A percentile compares a stretch with the other conserved stretches of the same genome.
phyloP scores from a whole-genome alignment of 2,329 filamentous ascomycete genomes.

The Raffaelea arxii region DNA sequence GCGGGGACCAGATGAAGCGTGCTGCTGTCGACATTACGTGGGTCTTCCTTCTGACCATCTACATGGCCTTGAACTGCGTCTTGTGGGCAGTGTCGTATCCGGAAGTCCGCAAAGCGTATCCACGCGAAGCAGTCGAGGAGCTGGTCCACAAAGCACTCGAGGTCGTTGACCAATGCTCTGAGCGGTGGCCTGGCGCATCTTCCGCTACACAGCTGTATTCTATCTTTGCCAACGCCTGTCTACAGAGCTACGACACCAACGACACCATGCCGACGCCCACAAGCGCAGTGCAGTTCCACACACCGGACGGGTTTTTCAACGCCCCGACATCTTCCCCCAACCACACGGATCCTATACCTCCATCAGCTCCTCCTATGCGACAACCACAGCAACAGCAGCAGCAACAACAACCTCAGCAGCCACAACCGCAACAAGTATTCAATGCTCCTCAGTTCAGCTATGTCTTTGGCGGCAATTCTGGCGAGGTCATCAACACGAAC shows the following conservation, averaged over 20 bases:
- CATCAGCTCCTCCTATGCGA: slow-evolving; percentile 10
- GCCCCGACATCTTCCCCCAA: slow-evolving; percentile 29
- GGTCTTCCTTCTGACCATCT: slow-evolving; percentile 83
- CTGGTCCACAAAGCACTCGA: slow-evolving; percentile 68
- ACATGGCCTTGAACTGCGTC: slow-evolving; percentile 84
- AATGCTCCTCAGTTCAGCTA: slow-evolving; percentile 47
- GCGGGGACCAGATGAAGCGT: slow-evolving; percentile 68
- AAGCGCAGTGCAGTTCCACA: slow-evolving; percentile 10
- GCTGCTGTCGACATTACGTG: slow-evolving; percentile 79
- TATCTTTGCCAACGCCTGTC: slow-evolving; percentile 75
- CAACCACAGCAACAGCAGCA: slow-evolving; percentile 5
- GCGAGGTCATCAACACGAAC: slow-evolving; percentile 33
- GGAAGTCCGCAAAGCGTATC: slow-evolving; percentile 65
- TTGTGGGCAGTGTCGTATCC: slow-evolving; percentile 87
- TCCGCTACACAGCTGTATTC: slow-evolving; percentile 77
- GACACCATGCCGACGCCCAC: slow-evolving; percentile 17
- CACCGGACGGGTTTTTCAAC: slow-evolving; percentile 23
- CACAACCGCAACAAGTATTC: slow-evolving; percentile 27
- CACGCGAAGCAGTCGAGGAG: slow-evolving; percentile 64
- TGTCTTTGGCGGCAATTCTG: slow-evolving; percentile 45
- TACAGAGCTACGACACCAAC: slow-evolving; percentile 72
- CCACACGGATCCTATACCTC: slow-evolving; percentile 12
- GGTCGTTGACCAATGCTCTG: slow-evolving; percentile 68
- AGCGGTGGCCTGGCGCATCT: slow-evolving; percentile 84
- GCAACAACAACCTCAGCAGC: slow-evolving; percentile 15